phyloP scores from a whole-genome alignment of 2,329 filamentous ascomycete genomes.

The Talaromyces islandicus region DNA sequence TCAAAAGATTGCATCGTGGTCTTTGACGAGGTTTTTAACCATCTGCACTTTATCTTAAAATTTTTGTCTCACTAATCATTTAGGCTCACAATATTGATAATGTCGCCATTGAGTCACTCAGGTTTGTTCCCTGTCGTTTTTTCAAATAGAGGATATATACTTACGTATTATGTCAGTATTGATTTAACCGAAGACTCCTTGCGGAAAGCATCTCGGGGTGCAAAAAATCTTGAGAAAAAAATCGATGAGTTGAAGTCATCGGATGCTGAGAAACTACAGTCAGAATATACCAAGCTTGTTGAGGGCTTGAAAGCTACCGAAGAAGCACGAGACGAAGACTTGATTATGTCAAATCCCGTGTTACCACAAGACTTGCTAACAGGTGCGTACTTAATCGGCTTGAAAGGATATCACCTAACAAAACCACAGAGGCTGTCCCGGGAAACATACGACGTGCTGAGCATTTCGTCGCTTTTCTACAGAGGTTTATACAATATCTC shows the following conservation, averaged over 20 bases:
- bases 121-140: neutral
- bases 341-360: slow-evolving; percentile 94
- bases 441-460: slow-evolving; percentile 95
- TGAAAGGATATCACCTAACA: neutral
- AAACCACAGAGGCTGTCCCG: slow-evolving; percentile 68
- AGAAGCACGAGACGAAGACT: slow-evolving; percentile 84
- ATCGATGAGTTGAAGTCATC: slow-evolving; percentile 94
- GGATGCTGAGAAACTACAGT: slow-evolving; percentile 88
- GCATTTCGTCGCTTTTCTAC: slow-evolving; percentile 91
- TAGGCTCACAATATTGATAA: slow-evolving; percentile 96
- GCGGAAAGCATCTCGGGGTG: slow-evolving; percentile 82
- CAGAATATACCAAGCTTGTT: slow-evolving; percentile 91
- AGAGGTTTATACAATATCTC: slow-evolving; percentile 94
- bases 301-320: slow-evolving; percentile 84
- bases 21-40: slow-evolving; percentile 66
- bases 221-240: slow-evolving; percentile 81
- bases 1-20: slow-evolving; percentile 98
- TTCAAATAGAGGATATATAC: neutral
- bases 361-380: slow-evolving; percentile 89
- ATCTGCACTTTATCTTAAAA: neutral
- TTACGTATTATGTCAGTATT: slow-evolving; percentile 60
- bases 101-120: slow-evolving; percentile 83
- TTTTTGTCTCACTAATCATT: neutral
- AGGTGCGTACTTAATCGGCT: slow-evolving; percentile 8
- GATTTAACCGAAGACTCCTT: slow-evolving; percentile 94